phyloP scores from a whole-genome alignment of 1,284 basidiomycete genomes.

The Xanthoconium separans region DNA sequence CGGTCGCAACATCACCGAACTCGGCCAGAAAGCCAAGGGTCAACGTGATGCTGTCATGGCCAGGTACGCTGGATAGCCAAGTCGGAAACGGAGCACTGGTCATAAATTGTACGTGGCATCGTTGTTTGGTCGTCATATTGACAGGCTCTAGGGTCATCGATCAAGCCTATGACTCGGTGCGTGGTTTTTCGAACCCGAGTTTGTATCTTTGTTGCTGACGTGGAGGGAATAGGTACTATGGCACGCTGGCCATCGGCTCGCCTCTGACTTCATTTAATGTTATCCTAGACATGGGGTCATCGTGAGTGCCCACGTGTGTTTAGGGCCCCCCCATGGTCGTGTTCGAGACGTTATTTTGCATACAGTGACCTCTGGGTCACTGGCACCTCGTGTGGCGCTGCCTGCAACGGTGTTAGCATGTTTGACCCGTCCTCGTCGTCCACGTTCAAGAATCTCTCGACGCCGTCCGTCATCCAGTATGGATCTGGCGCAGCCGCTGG shows the following conservation, averaged over 20 bases:
- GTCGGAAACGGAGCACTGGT: slow-evolving; percentile 27
- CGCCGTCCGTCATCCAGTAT: slow-evolving; percentile 21
- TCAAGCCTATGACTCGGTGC: slow-evolving; percentile 27
- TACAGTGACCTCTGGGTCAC: slow-evolving; percentile 29
- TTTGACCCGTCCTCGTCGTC: slow-evolving; percentile 29
- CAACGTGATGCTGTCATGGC: slow-evolving; percentile 24
- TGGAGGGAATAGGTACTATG: slow-evolving; percentile 35
- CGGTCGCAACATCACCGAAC: slow-evolving; percentile 8
- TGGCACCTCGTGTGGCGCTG: slow-evolving; percentile 14
- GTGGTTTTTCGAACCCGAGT: slow-evolving; percentile 4
- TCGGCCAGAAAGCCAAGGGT: slow-evolving; percentile 19
- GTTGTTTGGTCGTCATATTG: background rate
- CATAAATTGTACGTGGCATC: slow-evolving; percentile 26
- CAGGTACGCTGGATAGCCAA: slow-evolving; percentile 17
- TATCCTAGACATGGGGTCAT: slow-evolving; percentile 59
- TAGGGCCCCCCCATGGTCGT: background rate
- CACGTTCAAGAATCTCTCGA: slow-evolving; percentile 24
- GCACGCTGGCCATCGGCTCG: slow-evolving; percentile 43
- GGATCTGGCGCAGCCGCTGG: slow-evolving; percentile 32
- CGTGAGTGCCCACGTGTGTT: slow-evolving; percentile 27
- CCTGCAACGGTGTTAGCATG: slow-evolving; percentile 7
- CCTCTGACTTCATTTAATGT: slow-evolving; percentile 39
- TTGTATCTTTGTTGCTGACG: slow-evolving; percentile 1
- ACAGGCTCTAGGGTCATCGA: slow-evolving; percentile 24
- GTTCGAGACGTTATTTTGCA: background rate